Conservation (phyloP, 805 yeast genomes). For the Candida sithepensis region DNA sequence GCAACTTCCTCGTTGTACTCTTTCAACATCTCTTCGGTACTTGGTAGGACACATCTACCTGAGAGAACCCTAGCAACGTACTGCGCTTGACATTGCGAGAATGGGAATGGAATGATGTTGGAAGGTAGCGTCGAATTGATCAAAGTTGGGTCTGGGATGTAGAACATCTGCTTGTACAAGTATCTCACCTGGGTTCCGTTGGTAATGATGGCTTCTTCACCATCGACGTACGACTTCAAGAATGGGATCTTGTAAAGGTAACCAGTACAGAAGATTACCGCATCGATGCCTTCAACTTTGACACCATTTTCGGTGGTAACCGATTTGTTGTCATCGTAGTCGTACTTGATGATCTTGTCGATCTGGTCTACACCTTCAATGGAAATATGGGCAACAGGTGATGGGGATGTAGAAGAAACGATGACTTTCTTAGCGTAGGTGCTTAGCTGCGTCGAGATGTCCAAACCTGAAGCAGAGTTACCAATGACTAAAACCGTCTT, state of each 20-base stretch:
- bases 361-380: constrained; percentile 24
- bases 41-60: constrained; percentile 41
- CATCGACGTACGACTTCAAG: constrained; percentile 36
- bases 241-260: constrained; percentile 66
- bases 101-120: constrained; percentile 48
- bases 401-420: constrained; percentile 28
- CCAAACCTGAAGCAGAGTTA: constrained; percentile 71
- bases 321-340: constrained; percentile 25
- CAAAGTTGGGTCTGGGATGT: constrained; percentile 43
- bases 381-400: constrained; percentile 27
- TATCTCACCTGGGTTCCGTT: constrained; percentile 37
- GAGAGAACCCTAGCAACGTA: constrained; percentile 38
- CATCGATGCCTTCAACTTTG: constrained; percentile 45
- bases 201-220: constrained; percentile 24
- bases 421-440: constrained; percentile 28
- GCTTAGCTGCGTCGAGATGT: constrained; percentile 36
- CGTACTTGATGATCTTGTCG: constrained; percentile 24
- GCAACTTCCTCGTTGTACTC: constrained; percentile 33
- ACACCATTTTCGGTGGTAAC: constrained; percentile 50
- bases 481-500: constrained; percentile 35
- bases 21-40: constrained; percentile 32
- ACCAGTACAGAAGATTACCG: constrained; percentile 70
- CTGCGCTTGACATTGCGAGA: constrained; percentile 46
- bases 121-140: constrained; percentile 40
- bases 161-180: constrained; percentile 44